These are phyloP conservation scores for Penicillium sp. DNA, from an alignment of 2,329 filamentous ascomycete species.

Conservation along the genomic window DNA sequence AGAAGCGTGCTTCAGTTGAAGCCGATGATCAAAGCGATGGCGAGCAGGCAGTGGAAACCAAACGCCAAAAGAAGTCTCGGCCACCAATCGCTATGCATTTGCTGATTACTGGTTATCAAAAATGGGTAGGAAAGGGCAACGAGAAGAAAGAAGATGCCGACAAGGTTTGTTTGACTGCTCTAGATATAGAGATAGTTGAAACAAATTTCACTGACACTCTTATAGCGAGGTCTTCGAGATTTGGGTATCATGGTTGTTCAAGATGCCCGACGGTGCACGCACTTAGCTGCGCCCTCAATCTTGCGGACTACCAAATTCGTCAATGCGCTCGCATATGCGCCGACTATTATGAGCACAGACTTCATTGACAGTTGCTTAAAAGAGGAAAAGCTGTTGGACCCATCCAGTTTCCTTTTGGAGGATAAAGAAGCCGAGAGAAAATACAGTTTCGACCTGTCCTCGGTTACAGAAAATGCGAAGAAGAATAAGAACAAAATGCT, in stretches of 20 bases:
- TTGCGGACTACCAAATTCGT: slow-evolving; percentile 94
- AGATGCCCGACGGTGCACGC: slow-evolving; percentile 73
- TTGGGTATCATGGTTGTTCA: slow-evolving; percentile 78
- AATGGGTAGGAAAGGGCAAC: slow-evolving; percentile 67
- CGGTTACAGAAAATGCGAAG: slow-evolving; percentile 68
- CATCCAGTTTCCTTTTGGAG: slow-evolving; percentile 65
- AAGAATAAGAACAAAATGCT: slow-evolving; percentile 75
- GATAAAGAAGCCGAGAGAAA: slow-evolving; percentile 72
- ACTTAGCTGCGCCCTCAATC: slow-evolving; percentile 82
- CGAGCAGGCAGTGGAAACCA: slow-evolving; percentile 59
- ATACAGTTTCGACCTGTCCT: slow-evolving; percentile 66
- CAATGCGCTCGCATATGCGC: slow-evolving; percentile 77
- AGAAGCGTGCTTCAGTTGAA: slow-evolving; percentile 48
- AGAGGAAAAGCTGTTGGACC: slow-evolving; percentile 62
- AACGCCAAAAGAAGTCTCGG: slow-evolving; percentile 61
- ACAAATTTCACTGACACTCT: slow-evolving; percentile 13
- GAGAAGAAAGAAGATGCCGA: slow-evolving; percentile 74
- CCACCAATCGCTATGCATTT: slow-evolving; percentile 71
- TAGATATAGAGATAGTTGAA: neutral
- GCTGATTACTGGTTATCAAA: slow-evolving; percentile 77
- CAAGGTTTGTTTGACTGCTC: slow-evolving; percentile 57
- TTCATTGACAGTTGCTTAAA: slow-evolving; percentile 79
- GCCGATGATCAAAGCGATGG: slow-evolving; percentile 51
- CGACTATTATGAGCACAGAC: slow-evolving; percentile 70
- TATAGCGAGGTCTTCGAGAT: slow-evolving; percentile 73